A percentile compares a stretch with the other conserved stretches of the same genome.
These are phyloP conservation scores for Schoenoplectus triqueter DNA, from an alignment of 202 grass and related monocot genomes.

Conservation along the genomic window DNA sequence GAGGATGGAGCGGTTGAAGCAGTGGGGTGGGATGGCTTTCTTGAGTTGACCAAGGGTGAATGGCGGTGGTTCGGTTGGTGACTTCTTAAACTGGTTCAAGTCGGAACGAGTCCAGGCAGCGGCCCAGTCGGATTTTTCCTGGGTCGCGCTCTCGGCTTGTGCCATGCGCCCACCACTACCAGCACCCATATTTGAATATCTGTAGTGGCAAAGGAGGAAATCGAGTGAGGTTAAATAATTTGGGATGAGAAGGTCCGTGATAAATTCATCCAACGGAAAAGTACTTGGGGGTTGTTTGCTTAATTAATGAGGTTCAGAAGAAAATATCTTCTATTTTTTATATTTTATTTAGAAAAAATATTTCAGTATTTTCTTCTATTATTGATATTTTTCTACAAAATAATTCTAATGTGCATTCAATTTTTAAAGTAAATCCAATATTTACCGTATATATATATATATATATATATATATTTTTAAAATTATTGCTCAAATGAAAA, in stretches of 20 bases:
- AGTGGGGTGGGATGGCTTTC: slow-evolving; percentile 91
- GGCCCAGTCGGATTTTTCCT: slow-evolving; percentile 23
- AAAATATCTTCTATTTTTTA: not conserved
- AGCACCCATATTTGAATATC: slow-evolving; percentile 56
- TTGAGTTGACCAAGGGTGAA: slow-evolving; percentile 90
- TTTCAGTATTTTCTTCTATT: too few species aligned
- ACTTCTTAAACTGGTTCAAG: slow-evolving; percentile 41
- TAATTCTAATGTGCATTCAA: too few species aligned
- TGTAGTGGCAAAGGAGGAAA: not conserved
- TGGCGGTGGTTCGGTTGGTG: slow-evolving; percentile 65
- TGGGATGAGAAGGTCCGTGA: not conserved
- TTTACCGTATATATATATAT: too few species aligned
- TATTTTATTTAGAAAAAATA: not conserved
- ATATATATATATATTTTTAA: too few species aligned
- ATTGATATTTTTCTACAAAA: too few species aligned
- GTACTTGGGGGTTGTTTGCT: not conserved
- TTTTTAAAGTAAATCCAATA: too few species aligned
- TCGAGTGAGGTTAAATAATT: not conserved
- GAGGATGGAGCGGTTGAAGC: slow-evolving; percentile 76
- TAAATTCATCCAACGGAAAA: not conserved
- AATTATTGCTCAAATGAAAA: too few species aligned
- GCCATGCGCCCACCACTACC: slow-evolving; percentile 75
- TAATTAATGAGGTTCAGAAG: not conserved
- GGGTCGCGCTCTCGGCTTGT: slow-evolving; percentile 60
- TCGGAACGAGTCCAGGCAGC: not conserved